Conservation (phyloP, 225 moss, liverwort and hornwort genomes). For the Physcomitrium patens region DNA sequence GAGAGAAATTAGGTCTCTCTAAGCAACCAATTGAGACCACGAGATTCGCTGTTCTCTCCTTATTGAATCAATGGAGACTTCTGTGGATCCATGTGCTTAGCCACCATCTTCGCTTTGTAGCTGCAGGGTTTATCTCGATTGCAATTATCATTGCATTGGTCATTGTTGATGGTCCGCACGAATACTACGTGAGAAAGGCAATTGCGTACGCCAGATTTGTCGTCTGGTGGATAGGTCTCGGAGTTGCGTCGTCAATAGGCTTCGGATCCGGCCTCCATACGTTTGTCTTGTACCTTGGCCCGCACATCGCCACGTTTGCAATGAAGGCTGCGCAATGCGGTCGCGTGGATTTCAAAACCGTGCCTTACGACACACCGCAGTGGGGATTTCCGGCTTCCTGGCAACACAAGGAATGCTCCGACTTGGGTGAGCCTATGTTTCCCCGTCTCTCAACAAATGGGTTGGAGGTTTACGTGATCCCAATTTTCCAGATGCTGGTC, state of each 20-base stretch:
- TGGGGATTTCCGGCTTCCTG: conserved; percentile 81
- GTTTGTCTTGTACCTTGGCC: conserved; percentile 84
- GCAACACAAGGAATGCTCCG: conserved; percentile 68
- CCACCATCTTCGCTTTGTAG: conserved; percentile 59
- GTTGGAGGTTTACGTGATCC: conserved; percentile 70
- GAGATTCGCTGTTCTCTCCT: conserved; percentile 58
- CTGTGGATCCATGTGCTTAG: conserved; percentile 65
- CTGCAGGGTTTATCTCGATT: conserved; percentile 35
- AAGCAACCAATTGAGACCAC: conserved; percentile 73
- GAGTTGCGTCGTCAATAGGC: conserved; percentile 89
- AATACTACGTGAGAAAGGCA: conserved; percentile 62
- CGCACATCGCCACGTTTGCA: conserved; percentile 85
- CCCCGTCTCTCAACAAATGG: conserved; percentile 63
- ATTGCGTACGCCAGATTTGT: conserved; percentile 68
- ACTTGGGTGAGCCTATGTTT: conserved; percentile 63
- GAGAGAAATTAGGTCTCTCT: conserved; percentile 64
- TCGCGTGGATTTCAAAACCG: conserved; percentile 84
- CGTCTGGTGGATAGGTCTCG: conserved; percentile 88
- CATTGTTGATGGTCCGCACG: conserved; percentile 83
- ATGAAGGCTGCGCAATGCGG: conserved; percentile 78
- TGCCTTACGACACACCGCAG: conserved; percentile 84
- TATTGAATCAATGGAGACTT: conserved; percentile 58
- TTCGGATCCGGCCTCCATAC: conserved; percentile 92
- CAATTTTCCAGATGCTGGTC: conserved; percentile 67
- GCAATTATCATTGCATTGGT: conserved; percentile 44